These are phyloP conservation scores for Heliocybe sulcata DNA, from an alignment of 1,284 basidiomycete species.

Conservation along the genomic window DNA sequence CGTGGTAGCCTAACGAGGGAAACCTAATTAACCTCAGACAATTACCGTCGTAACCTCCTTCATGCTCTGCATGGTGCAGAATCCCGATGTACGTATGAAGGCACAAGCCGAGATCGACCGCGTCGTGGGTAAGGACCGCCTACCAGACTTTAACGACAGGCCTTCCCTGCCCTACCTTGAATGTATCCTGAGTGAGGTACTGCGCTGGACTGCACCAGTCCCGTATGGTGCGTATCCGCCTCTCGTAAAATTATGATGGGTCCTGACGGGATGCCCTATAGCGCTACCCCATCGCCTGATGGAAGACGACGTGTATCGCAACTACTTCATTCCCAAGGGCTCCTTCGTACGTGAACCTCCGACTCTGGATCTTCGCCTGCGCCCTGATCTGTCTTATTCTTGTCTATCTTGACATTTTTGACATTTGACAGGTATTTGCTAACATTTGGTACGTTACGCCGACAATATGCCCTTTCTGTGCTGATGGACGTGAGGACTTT, in stretches of 20 bases:
- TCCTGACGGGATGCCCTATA: conserved; percentile 4
- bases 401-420: neutral
- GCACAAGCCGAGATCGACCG: conserved; percentile 35
- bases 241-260: neutral
- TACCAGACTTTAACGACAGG: conserved; percentile 35
- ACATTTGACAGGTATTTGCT: conserved; percentile 13
- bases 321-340: conserved; percentile 25
- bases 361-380: conserved; percentile 6
- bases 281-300: conserved; percentile 25
- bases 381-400: neutral
- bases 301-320: conserved; percentile 28
- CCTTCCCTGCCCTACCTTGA: conserved; percentile 29
- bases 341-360: conserved; percentile 16
- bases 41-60: conserved; percentile 33
- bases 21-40: conserved; percentile 16
- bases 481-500: neutral
- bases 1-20: neutral
- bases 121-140: conserved; percentile 23
- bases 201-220: conserved; percentile 17
- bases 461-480: neutral
- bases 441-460: conserved; percentile 24
- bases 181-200: conserved; percentile 31
- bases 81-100: conserved; percentile 28
- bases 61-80: conserved; percentile 30
- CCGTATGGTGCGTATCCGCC: conserved; percentile 11